Percentiles rank a stretch among this genome's conserved stretches.
phyloP scores from a whole-genome alignment of 345 rosid species.

The Populus davidiana region DNA sequence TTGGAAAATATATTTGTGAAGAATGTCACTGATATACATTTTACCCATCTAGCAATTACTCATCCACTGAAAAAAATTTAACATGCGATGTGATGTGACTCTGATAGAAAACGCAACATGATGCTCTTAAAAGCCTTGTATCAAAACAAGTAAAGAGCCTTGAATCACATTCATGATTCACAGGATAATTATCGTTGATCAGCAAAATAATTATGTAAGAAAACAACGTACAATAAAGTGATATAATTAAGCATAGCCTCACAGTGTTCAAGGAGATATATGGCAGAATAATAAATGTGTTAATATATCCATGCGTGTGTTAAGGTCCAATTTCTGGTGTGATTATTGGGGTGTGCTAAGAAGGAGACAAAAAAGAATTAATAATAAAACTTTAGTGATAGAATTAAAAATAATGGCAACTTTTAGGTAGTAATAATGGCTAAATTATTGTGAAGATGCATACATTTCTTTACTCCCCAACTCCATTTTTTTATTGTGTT shows the following conservation, averaged over 20 bases:
- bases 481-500: constrained; percentile 8
- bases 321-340: background rate
- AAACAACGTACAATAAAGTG: background rate
- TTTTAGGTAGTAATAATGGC: constrained; percentile 49
- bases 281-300: too few relatives aligned
- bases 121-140: too few relatives aligned
- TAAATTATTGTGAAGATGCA: constrained; percentile 45
- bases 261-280: too few relatives aligned
- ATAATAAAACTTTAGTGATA: background rate
- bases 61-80: too few relatives aligned
- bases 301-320: background rate
- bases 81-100: too few relatives aligned
- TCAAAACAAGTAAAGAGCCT: too few relatives aligned
- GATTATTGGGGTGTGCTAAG: background rate
- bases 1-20: too few relatives aligned
- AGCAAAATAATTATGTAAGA: background rate
- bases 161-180: background rate
- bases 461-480: constrained; percentile 19
- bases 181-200: background rate
- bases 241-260: too few relatives aligned
- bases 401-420: constrained; percentile 22
- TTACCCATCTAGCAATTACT: too few relatives aligned
- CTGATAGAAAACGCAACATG: too few relatives aligned
- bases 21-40: too few relatives aligned
- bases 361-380: background rate